A percentile compares a stretch with the other conserved stretches of the same genome.
Conservation (phyloP, 1,284 basidiomycete species). For the Ceratobasidium sp. region DNA sequence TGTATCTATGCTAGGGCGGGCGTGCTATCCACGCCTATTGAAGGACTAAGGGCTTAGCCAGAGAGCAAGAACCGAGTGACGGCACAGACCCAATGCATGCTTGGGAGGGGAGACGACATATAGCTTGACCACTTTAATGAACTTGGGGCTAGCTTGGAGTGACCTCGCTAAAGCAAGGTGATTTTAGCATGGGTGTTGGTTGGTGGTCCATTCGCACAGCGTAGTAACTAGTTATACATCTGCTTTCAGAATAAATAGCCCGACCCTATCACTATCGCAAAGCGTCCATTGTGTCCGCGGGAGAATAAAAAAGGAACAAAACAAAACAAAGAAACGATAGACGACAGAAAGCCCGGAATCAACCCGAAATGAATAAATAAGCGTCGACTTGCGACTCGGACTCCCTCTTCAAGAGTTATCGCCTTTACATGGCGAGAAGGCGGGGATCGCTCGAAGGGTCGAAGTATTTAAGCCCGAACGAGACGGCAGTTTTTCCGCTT, state of each 20-base stretch:
- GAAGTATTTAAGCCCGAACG: constrained; percentile 31
- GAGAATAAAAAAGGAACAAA: constrained; percentile 23
- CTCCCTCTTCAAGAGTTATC: neutral
- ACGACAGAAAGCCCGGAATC: constrained; percentile 2
- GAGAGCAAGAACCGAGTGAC: no score
- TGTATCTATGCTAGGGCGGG: no score
- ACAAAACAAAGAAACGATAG: constrained; percentile 7
- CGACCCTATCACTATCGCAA: constrained; percentile 41
- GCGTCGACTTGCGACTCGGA: constrained; percentile 34
- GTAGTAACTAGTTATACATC: constrained; percentile 33
- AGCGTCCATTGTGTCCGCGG: constrained; percentile 44
- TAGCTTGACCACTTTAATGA: no score
- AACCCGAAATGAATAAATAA: constrained; percentile 16
- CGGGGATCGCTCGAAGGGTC: constrained; percentile 40
- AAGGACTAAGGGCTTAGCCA: no score
- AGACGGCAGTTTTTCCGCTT: neutral
- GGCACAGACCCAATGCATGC: no score
- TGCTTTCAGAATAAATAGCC: constrained; percentile 30
- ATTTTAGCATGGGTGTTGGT: no score
- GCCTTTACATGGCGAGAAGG: constrained; percentile 27
- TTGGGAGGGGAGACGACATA: no score
- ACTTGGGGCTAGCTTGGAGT: no score
- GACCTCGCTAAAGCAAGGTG: no score
- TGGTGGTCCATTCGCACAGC: constrained; percentile 20
- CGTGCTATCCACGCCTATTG: no score